phyloP scores from a whole-genome alignment of 495 filamentous ascomycete species.

The Aspergillus ostianus region DNA sequence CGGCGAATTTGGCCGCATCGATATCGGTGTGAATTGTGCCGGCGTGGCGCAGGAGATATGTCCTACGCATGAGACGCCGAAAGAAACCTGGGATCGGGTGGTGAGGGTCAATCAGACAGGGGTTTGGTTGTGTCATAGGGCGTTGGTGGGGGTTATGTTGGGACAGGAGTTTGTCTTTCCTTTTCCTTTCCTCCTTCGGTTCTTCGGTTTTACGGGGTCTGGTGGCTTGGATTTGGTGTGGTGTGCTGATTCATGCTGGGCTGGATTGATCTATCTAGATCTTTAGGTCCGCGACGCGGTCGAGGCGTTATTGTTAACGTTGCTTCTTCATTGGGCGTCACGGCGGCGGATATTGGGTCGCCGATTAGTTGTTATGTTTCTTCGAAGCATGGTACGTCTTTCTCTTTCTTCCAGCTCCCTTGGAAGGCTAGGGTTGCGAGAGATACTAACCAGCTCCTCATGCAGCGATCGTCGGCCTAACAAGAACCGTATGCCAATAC shows the following conservation, averaged over 20 bases:
- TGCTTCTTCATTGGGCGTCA: slow-evolving; percentile 29
- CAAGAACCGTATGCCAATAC: neutral
- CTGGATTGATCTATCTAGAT: slow-evolving; percentile 4
- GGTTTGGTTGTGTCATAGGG: slow-evolving; percentile 46
- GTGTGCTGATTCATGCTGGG: too few species aligned
- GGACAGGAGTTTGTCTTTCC: slow-evolving; percentile 35
- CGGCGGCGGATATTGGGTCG: slow-evolving; percentile 16
- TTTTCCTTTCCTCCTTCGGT: neutral
- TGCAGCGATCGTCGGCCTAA: neutral
- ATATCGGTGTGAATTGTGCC: slow-evolving; percentile 52
- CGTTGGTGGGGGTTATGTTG: slow-evolving; percentile 49
- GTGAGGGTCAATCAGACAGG: slow-evolving; percentile 47
- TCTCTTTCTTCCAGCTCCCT: neutral
- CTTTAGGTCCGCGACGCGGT: slow-evolving; percentile 19
- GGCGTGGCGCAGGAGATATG: slow-evolving; percentile 27
- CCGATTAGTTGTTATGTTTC: slow-evolving; percentile 37
- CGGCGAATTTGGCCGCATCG: slow-evolving; percentile 41
- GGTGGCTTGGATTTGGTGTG: too few species aligned
- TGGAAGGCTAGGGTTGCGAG: too few species aligned
- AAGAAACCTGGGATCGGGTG: slow-evolving; percentile 41
- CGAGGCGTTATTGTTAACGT: slow-evolving; percentile 33
- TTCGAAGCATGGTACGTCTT: slow-evolving; percentile 41
- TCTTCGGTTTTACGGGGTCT: too few species aligned
- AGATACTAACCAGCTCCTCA: neutral
- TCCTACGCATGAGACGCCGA: slow-evolving; percentile 29